Conservation (phyloP, 345 rosid genomes). For the Eucalyptus sp. region DNA sequence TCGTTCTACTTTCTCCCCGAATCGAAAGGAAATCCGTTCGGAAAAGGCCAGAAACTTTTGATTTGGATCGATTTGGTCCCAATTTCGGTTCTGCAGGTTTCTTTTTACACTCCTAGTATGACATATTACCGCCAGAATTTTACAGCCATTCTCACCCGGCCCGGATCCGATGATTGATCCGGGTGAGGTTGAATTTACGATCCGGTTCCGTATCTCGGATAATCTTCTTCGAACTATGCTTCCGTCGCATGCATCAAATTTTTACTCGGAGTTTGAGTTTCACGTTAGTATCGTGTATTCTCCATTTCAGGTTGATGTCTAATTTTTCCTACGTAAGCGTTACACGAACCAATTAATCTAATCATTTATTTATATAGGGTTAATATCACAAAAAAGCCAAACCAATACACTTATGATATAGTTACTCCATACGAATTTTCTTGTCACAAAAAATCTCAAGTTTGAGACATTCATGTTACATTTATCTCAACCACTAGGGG, state of each 20-base stretch:
- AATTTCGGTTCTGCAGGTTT: not conserved
- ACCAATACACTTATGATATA: fast-evolving
- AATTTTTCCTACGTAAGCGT: not conserved
- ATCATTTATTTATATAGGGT: no score
- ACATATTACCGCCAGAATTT: not conserved
- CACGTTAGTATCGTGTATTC: not conserved
- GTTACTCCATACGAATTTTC: not conserved
- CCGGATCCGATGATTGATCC: no score
- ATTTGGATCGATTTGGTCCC: not conserved
- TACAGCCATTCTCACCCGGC: not conserved
- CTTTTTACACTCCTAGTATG: not conserved
- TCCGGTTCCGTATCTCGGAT: not conserved
- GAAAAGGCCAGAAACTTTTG: not conserved
- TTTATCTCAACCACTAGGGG: no score
- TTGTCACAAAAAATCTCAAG: no score
- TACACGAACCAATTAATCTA: fast-evolving
- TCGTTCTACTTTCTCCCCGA: not conserved
- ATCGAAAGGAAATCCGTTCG: not conserved
- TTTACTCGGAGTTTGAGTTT: not conserved
- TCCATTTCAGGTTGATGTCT: not conserved
- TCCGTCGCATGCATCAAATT: not conserved
- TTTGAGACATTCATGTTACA: no score
- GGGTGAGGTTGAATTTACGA: not conserved
- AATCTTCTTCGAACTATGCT: not conserved
- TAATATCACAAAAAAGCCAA: not conserved